phyloP scores from a whole-genome alignment of 2,329 filamentous ascomycete species.

The Plenodomus lindquistii region DNA sequence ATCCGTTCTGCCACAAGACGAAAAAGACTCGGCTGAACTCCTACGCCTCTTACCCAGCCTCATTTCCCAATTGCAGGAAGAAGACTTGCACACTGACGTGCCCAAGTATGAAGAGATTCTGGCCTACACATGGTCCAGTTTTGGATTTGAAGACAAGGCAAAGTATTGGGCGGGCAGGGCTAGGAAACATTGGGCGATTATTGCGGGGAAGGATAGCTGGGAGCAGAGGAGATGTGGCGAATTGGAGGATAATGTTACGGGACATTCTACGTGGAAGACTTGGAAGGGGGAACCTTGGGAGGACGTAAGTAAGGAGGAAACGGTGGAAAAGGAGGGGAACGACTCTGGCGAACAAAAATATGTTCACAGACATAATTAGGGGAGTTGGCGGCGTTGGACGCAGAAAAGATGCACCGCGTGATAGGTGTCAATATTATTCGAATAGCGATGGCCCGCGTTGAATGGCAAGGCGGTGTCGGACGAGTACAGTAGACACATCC shows the following conservation, averaged over 20 bases:
- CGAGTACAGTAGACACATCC: no score
- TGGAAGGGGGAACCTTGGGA: slow-evolving; percentile 30
- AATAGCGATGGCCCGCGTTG: no score
- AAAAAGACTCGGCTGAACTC: slow-evolving; percentile 22
- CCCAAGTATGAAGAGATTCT: slow-evolving; percentile 39
- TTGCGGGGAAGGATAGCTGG: slow-evolving; percentile 32
- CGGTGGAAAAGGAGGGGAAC: slow-evolving; percentile 9
- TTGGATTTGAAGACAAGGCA: slow-evolving; percentile 28
- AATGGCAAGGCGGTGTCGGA: no score
- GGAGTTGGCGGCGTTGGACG: neutral
- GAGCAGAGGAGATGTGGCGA: slow-evolving; percentile 26
- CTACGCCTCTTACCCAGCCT: slow-evolving; percentile 29
- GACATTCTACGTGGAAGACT: slow-evolving; percentile 31
- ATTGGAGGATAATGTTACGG: slow-evolving; percentile 26
- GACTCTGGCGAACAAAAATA: neutral
- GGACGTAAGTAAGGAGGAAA: slow-evolving; percentile 13
- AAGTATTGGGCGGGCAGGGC: slow-evolving; percentile 34
- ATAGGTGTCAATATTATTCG: no score
- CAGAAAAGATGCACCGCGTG: no score
- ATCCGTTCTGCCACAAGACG: slow-evolving; percentile 23
- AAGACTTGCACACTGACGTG: slow-evolving; percentile 27
- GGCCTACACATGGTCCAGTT: slow-evolving; percentile 35
- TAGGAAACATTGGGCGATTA: slow-evolving; percentile 26
- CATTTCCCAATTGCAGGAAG: slow-evolving; percentile 30
- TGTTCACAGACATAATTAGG: slow-evolving; percentile 11